phyloP scores from a whole-genome alignment of 768 basidiomycete genomes.

The Suillus spraguei region DNA sequence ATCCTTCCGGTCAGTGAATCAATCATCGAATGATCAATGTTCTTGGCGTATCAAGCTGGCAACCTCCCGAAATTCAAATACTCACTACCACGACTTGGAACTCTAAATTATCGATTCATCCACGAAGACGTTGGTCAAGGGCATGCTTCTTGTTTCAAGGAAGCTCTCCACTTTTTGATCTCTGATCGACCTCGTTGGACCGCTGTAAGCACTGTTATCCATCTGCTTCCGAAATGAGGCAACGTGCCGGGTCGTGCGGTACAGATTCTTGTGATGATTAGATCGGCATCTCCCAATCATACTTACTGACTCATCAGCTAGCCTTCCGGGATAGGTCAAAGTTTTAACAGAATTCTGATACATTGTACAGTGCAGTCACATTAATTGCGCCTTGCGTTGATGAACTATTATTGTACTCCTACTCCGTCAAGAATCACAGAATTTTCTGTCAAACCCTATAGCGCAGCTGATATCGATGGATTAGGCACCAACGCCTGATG shows the following conservation, averaged over 20 bases:
- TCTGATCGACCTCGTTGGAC: background rate
- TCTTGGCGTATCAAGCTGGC: too few relatives aligned
- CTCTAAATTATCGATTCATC: constrained; percentile 5
- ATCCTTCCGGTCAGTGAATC: too few relatives aligned
- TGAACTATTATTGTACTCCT: background rate
- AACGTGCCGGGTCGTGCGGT: constrained; percentile 1
- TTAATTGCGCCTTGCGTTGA: background rate
- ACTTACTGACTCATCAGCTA: background rate
- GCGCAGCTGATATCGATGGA: constrained; percentile 7
- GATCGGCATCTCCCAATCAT: background rate
- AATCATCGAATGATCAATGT: background rate
- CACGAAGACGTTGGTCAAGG: background rate
- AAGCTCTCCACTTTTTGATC: background rate
- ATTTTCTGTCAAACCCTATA: background rate
- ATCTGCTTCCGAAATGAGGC: constrained; percentile 10
- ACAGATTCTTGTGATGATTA: background rate
- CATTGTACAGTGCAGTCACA: background rate
- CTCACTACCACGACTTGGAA: background rate
- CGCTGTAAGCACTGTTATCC: background rate
- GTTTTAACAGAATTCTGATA: background rate
- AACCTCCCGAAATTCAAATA: background rate
- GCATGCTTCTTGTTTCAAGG: background rate
- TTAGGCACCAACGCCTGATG: background rate
- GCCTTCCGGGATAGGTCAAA: background rate
- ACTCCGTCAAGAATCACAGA: background rate